Evolutionary conservation across 2,329 filamentous ascomycete species (phyloP), one percentile per base, ranked within the genome.

Genomic region (Truncatella angustata): DNA sequence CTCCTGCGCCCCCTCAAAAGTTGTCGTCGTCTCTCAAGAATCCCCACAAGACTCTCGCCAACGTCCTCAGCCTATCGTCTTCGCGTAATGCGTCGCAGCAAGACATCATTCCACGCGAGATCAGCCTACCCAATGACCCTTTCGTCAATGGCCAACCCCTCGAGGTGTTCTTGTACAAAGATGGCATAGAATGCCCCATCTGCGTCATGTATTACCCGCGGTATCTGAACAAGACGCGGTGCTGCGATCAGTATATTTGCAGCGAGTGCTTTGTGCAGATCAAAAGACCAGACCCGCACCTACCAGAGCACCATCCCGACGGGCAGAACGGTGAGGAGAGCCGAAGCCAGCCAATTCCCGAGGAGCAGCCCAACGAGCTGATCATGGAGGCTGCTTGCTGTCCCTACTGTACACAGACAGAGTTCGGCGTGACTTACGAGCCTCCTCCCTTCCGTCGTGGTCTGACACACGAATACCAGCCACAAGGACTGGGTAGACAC

Each of bases 181-280:
- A 96, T 59, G 87, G 91, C 3, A 74, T 77, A 5, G 94, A 99
- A 67, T 99, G 94, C 63, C 93, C 94, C 4, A 96, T 99, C 56
- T 99, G 94, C 74, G 96, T 97, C 67, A 77, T 97, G 49, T 95
- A 91, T 61, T 99, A 97, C 60, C 94, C 94, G 0, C 91, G 91
- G 3, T 95, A 95, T 65, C 79, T 99, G 26, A 99, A 99, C 72
- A 88, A 86, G 58, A 99, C 94, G 0, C 81, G 94, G 59, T 99
- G 94, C 67, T 99, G 94, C 69, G 91, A 96, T 62, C 94, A 99
- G 67, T 80, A 89, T 5, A 97, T 99, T 56, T 99, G 94, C 72
- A 97, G 92, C 37, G 94, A 99, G 73, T 99, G 94, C 69, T 99
- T 99, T 64, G 94, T 99, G 4, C 94, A 99, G 69, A 99, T 99